A percentile compares a stretch with the other conserved stretches of the same genome.
Evolutionary conservation across 1,139 yeast genomes (phyloP).

Genomic region (Saccharomycopsis phalli): DNA sequence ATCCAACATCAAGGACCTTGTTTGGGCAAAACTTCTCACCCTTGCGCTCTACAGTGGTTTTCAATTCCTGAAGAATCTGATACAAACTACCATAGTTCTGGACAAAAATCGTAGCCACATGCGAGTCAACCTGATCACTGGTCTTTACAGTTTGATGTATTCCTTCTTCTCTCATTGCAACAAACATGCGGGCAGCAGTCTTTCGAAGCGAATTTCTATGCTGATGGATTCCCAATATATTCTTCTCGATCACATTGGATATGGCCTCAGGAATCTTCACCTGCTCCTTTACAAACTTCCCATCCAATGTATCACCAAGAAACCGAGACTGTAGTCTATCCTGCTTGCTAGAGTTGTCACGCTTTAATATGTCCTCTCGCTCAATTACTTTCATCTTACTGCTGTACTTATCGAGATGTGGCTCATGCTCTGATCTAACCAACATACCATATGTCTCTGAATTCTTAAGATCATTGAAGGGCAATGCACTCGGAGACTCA

Average conservation of each 20-base stretch:
- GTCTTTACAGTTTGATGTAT: slow-evolving; percentile 45
- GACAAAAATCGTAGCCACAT: slow-evolving; percentile 72
- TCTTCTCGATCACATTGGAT: slow-evolving; percentile 47
- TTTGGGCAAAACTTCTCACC: slow-evolving; percentile 47
- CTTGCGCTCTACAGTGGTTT: slow-evolving; percentile 37
- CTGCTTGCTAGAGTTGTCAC: neutral
- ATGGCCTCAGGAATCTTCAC: slow-evolving; percentile 45
- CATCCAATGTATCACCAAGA: slow-evolving; percentile 34
- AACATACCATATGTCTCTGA: slow-evolving; percentile 19
- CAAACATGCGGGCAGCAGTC: slow-evolving; percentile 44
- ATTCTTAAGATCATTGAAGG: slow-evolving; percentile 11
- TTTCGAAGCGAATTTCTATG: slow-evolving; percentile 47
- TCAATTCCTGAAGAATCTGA: slow-evolving; percentile 61
- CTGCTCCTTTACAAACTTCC: slow-evolving; percentile 38
- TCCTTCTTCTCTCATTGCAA: slow-evolving; percentile 40
- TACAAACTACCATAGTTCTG: slow-evolving; percentile 72
- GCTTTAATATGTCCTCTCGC: slow-evolving; percentile 25
- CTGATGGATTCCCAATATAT: slow-evolving; percentile 43
- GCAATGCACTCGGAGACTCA: neutral
- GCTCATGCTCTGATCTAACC: slow-evolving; percentile 14
- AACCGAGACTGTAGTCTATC: slow-evolving; percentile 24
- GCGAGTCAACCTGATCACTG: slow-evolving; percentile 66
- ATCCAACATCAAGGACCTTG: slow-evolving; percentile 69
- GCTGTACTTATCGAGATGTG: neutral
- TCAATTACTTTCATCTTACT: slow-evolving; percentile 28